phyloP scores from a whole-genome alignment of 768 basidiomycete species.

The Amanita brunnescens region DNA sequence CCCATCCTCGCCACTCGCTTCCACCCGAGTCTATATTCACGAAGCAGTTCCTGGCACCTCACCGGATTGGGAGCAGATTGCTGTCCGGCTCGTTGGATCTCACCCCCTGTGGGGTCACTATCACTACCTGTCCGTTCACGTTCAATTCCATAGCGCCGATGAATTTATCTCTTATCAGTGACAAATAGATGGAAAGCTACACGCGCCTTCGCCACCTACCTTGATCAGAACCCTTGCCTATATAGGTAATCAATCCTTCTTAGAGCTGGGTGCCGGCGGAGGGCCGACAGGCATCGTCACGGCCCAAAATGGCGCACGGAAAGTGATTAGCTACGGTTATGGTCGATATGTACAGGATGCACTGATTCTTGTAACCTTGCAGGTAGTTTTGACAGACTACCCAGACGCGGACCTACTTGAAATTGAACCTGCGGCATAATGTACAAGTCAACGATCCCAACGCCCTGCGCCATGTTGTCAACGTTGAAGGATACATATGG shows the following conservation, averaged over 20 bases:
- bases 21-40: constrained; percentile 40
- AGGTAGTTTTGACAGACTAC: constrained; percentile 90
- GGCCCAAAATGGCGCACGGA: constrained; percentile 57
- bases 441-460: constrained; percentile 45
- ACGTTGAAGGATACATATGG: constrained; percentile 69
- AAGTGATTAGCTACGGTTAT: constrained; percentile 32
- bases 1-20: constrained; percentile 61
- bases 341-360: background rate
- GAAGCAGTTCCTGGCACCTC: constrained; percentile 14
- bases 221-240: constrained; percentile 44
- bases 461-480: constrained; percentile 25
- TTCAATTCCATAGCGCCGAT: background rate
- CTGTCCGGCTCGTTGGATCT: constrained; percentile 64
- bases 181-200: constrained; percentile 71
- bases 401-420: constrained; percentile 70
- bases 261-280: no score
- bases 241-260: constrained; percentile 56
- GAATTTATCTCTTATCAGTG: background rate
- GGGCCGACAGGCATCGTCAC: constrained; percentile 78
- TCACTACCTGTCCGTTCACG: constrained; percentile 52
- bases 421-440: constrained; percentile 71
- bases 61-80: constrained; percentile 34
- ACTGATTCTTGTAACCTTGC: background rate
- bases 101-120: constrained; percentile 85
- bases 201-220: constrained; percentile 58